phyloP scores from a whole-genome alignment of 306 rosid species.

The Glycine soja region DNA sequence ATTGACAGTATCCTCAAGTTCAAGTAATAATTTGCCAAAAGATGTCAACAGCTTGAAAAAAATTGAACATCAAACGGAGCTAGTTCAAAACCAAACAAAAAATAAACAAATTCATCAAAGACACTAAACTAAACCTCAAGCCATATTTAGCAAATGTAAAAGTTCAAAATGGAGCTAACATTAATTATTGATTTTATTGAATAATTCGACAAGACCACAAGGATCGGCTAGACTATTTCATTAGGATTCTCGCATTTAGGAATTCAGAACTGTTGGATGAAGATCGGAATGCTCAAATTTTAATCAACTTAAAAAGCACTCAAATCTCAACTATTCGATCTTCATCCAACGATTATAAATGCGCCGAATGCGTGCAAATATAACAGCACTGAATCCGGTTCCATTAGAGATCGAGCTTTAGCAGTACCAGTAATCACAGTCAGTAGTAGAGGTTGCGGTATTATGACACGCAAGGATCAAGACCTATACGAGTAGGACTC shows the following conservation, averaged over 20 bases:
- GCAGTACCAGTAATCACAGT: background rate
- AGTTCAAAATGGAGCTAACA: background rate
- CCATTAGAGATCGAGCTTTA: constrained; percentile 14
- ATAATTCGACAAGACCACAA: background rate
- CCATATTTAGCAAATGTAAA: background rate
- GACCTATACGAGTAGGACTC: background rate
- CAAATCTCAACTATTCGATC: background rate
- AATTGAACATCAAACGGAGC: constrained; percentile 4
- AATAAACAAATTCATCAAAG: background rate
- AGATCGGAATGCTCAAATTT: background rate
- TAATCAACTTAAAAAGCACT: too few relatives aligned
- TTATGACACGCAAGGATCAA: constrained; percentile 3
- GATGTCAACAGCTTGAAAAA: constrained; percentile 23
- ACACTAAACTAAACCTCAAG: background rate
- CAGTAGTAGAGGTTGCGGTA: background rate
- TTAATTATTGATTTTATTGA: background rate
- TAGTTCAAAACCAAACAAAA: constrained; percentile 7
- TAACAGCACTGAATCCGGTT: background rate
- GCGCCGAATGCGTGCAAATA: background rate
- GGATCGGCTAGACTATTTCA: background rate
- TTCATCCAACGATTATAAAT: background rate
- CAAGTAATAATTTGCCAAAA: constrained; percentile 36
- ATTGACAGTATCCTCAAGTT: constrained; percentile 4
- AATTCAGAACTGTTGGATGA: background rate
- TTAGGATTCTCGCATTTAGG: background rate